A percentile compares a stretch with the other conserved stretches of the same genome.
Conservation (phyloP, 495 filamentous ascomycete genomes). For the Xylaria castorea region DNA sequence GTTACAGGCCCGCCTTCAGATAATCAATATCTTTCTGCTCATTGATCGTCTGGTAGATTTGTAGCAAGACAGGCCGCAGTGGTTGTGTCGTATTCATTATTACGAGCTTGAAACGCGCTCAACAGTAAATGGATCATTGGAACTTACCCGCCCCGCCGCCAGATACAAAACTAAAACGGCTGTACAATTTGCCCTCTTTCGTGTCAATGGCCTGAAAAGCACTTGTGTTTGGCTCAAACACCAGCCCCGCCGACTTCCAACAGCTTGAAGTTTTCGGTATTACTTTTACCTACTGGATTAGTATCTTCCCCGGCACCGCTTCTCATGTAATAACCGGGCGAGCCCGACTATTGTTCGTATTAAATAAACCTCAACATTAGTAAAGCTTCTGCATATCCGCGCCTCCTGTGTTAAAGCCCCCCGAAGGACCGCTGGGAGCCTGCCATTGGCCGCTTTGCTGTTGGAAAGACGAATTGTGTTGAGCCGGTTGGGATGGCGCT, state of each 20-base stretch:
- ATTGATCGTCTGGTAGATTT: not conserved
- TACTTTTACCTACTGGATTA: not conserved
- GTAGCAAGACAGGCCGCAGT: not conserved
- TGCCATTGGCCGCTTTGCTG: constrained; percentile 38
- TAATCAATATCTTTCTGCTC: not conserved
- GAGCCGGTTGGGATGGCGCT: constrained; percentile 29
- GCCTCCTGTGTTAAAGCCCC: constrained; percentile 27
- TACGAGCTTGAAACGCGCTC: not conserved
- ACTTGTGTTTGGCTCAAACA: not conserved
- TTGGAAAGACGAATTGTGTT: constrained; percentile 35
- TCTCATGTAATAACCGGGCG: not conserved
- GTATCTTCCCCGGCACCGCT: not conserved
- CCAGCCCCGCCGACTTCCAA: not conserved
- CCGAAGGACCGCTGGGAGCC: not conserved
- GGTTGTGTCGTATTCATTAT: not conserved
- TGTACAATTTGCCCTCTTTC: not conserved
- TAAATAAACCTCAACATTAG: not conserved
- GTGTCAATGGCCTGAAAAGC: not conserved
- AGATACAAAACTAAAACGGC: not conserved
- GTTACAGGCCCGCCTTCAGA: not conserved
- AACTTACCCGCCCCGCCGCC: not conserved
- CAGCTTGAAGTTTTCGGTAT: not conserved
- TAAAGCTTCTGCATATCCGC: constrained; percentile 40
- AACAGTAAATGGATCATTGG: not conserved
- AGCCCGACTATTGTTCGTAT: not conserved